Conservation (phyloP, 257 asterid genomes). For the Pogostemon cablin region DNA sequence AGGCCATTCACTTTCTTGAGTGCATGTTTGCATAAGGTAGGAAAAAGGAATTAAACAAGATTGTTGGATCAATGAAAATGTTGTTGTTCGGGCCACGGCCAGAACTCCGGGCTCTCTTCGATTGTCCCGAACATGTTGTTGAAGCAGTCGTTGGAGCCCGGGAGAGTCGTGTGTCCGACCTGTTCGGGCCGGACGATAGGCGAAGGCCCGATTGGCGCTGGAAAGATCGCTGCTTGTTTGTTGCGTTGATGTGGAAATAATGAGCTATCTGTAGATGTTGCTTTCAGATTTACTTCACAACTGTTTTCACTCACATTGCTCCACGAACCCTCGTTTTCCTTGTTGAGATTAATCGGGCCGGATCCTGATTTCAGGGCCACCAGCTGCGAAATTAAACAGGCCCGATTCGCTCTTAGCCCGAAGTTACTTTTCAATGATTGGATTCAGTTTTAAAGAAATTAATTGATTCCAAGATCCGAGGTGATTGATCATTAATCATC, state of each 20-base stretch:
- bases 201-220: constrained; percentile 30
- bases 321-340: constrained; percentile 75
- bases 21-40: constrained; percentile 17
- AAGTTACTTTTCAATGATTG: not conserved
- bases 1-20: not conserved
- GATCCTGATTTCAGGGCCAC: constrained; percentile 49
- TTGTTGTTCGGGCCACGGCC: constrained; percentile 81
- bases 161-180: constrained; percentile 40
- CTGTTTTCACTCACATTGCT: constrained; percentile 75
- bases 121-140: constrained; percentile 56
- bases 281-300: constrained; percentile 55
- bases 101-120: constrained; percentile 66
- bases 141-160: constrained; percentile 51
- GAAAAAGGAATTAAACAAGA: not conserved
- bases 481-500: too few relatives aligned
- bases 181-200: constrained; percentile 37
- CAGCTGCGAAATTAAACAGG: constrained; percentile 44
- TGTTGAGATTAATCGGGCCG: constrained; percentile 57
- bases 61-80: constrained; percentile 41
- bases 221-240: constrained; percentile 38
- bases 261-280: constrained; percentile 44
- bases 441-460: not conserved
- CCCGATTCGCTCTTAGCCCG: not conserved
- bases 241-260: constrained; percentile 36
- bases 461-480: too few relatives aligned